Conservation (phyloP, 2,329 filamentous ascomycete genomes). For the Colletotrichum orbiculare region DNA sequence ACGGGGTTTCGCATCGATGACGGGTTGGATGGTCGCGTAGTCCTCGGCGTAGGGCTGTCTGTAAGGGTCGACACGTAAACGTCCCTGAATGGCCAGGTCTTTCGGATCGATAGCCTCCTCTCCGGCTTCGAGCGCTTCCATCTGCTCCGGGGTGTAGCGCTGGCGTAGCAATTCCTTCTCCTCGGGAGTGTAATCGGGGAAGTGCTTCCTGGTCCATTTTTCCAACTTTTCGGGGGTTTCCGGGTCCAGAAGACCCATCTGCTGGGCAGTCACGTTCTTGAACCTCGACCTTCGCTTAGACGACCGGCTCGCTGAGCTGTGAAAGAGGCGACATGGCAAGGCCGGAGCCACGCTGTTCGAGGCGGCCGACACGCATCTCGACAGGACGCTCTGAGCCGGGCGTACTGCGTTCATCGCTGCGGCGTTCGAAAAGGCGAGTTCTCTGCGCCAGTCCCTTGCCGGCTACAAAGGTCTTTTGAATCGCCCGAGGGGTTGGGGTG, state of each 20-base stretch:
- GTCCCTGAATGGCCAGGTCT: slow-evolving; percentile 80
- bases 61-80: slow-evolving; percentile 78
- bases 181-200: slow-evolving; percentile 73
- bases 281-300: slow-evolving; percentile 59
- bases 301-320: slow-evolving; percentile 61
- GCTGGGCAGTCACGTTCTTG: slow-evolving; percentile 62
- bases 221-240: slow-evolving; percentile 53
- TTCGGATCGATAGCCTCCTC: slow-evolving; percentile 79
- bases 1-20: slow-evolving; percentile 76
- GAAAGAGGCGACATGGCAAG: slow-evolving; percentile 57
- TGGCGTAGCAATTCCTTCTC: slow-evolving; percentile 71
- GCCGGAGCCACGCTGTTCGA: slow-evolving; percentile 41
- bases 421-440: slow-evolving; percentile 13
- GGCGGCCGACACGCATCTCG: slow-evolving; percentile 57
- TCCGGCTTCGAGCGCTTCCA: slow-evolving; percentile 83
- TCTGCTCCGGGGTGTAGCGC: slow-evolving; percentile 83
- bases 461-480: slow-evolving; percentile 28
- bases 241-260: slow-evolving; percentile 56
- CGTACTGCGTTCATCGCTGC: slow-evolving; percentile 66
- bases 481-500: slow-evolving; percentile 10
- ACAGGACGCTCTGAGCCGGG: slow-evolving; percentile 64
- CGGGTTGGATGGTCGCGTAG: slow-evolving; percentile 79
- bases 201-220: slow-evolving; percentile 58
- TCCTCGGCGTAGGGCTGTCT: slow-evolving; percentile 83
- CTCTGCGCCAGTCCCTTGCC: slow-evolving; percentile 32